phyloP scores from a whole-genome alignment of 306 rosid genomes.

The Quercus dentata region DNA sequence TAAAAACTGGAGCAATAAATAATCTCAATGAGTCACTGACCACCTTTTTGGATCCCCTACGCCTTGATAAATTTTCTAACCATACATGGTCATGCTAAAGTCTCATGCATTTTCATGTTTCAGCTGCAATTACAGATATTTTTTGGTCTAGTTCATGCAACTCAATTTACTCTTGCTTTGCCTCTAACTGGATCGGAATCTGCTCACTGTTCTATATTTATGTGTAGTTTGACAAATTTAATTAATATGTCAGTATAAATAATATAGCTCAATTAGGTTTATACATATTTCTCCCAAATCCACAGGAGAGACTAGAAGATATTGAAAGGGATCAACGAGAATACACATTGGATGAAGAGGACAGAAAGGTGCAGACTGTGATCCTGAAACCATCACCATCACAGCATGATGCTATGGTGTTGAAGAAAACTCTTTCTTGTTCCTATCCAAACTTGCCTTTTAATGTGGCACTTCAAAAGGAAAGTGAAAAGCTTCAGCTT shows the following conservation, averaged over 20 bases:
- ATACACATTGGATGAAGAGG: conserved; percentile 96
- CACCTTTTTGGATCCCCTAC: background rate
- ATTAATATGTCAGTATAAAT: background rate
- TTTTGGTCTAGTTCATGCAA: background rate
- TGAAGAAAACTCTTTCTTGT: conserved; percentile 91
- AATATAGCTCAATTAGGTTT: conserved; percentile 13
- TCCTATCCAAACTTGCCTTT: conserved; percentile 90
- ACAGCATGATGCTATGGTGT: conserved; percentile 54
- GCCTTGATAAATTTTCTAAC: background rate
- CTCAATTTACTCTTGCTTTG: conserved; percentile 1
- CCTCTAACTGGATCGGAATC: conserved; percentile 8
- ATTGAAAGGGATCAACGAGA: conserved; percentile 91
- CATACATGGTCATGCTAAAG: background rate
- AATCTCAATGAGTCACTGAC: background rate
- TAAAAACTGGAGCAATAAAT: background rate
- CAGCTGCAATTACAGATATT: background rate
- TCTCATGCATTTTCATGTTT: background rate
- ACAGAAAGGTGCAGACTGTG: conserved; percentile 75
- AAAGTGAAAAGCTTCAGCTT: conserved; percentile 87
- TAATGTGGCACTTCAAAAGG: conserved; percentile 72
- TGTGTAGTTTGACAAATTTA: background rate
- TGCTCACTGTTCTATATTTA: background rate
- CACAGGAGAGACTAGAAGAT: conserved; percentile 87
- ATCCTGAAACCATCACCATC: conserved; percentile 89
- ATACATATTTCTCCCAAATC: conserved; percentile 17